Evolutionary conservation across 805 yeast genomes (phyloP).

Genomic region (Pichia phayaonensis): DNA sequence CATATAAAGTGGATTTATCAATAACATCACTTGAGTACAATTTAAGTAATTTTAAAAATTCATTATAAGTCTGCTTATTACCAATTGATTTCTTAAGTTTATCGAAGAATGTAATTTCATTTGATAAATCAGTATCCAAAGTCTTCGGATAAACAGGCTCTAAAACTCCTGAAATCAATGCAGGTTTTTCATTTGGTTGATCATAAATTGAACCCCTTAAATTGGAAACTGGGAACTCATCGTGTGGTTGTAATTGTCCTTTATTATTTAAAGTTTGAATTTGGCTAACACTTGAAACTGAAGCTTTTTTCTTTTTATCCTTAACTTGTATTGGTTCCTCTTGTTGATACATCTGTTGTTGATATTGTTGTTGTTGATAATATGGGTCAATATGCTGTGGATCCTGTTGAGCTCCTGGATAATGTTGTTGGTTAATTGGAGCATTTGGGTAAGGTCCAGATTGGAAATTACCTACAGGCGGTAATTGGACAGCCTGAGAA

Average conservation of each 20-base stretch:
- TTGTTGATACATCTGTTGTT: constrained; percentile 5
- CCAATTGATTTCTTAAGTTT: constrained; percentile 83
- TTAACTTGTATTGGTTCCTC: constrained; percentile 10
- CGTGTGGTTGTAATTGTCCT: constrained; percentile 24
- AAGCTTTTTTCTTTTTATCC: constrained; percentile 24
- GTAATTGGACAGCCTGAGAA: constrained; percentile 43
- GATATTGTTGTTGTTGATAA: constrained; percentile 8
- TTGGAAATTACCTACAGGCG: constrained; percentile 85
- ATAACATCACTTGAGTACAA: constrained; percentile 86
- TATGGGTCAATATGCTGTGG: constrained; percentile 6
- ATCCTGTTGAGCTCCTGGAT: not conserved
- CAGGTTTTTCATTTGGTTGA: constrained; percentile 41
- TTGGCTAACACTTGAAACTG: constrained; percentile 14
- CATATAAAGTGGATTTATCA: constrained; percentile 74
- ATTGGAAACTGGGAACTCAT: constrained; percentile 43
- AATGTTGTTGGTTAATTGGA: constrained; percentile 2
- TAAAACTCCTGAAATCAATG: constrained; percentile 77
- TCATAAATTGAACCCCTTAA: constrained; percentile 30
- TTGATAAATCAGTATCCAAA: constrained; percentile 56
- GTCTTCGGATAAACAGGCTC: constrained; percentile 65
- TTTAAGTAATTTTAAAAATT: constrained; percentile 82
- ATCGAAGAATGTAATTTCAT: constrained; percentile 87
- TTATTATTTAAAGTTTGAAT: constrained; percentile 10
- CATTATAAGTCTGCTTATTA: constrained; percentile 84
- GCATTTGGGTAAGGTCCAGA: constrained; percentile 32